These are phyloP conservation scores for Candida gorgasii DNA, from an alignment of 805 yeast species.

Conservation along the genomic window DNA sequence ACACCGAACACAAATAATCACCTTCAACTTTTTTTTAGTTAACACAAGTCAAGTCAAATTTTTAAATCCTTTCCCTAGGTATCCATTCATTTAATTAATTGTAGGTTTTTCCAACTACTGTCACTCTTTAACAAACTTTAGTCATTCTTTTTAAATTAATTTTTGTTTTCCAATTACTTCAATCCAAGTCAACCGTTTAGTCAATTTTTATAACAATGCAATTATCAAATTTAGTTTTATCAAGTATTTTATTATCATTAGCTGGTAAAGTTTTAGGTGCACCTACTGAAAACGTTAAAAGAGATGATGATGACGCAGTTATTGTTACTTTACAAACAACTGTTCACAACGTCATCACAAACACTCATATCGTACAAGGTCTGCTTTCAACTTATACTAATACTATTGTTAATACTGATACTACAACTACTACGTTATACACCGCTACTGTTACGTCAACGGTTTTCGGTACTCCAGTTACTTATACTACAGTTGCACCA, in stretches of 20 bases:
- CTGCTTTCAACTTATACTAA: conserved; percentile 30
- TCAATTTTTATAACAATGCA: conserved; percentile 23
- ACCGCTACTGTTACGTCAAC: conserved; percentile 47
- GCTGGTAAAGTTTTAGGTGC: conserved; percentile 20
- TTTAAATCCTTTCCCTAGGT: conserved; percentile 5
- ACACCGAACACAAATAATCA: neutral
- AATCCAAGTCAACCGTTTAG: neutral
- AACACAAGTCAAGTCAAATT: conserved; percentile 1
- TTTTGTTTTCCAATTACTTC: conserved; percentile 3
- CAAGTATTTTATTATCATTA: conserved; percentile 22
- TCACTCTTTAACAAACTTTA: conserved; percentile 18
- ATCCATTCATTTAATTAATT: conserved; percentile 3
- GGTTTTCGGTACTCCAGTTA: conserved; percentile 37
- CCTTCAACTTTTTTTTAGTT: neutral
- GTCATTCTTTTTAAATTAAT: conserved; percentile 18
- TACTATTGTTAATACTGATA: conserved; percentile 28
- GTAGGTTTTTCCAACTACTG: conserved; percentile 14
- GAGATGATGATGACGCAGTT: conserved; percentile 28
- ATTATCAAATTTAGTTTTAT: conserved; percentile 23
- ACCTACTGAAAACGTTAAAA: conserved; percentile 17
- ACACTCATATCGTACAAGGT: conserved; percentile 33
- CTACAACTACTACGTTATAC: conserved; percentile 40
- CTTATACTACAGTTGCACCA: conserved; percentile 36
- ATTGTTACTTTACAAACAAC: conserved; percentile 36
- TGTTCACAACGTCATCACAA: conserved; percentile 35